Evolutionary conservation across 83 land plant species (phyloP), one percentile per base, ranked within the genome.

Genomic region (Picea mariana): DNA sequence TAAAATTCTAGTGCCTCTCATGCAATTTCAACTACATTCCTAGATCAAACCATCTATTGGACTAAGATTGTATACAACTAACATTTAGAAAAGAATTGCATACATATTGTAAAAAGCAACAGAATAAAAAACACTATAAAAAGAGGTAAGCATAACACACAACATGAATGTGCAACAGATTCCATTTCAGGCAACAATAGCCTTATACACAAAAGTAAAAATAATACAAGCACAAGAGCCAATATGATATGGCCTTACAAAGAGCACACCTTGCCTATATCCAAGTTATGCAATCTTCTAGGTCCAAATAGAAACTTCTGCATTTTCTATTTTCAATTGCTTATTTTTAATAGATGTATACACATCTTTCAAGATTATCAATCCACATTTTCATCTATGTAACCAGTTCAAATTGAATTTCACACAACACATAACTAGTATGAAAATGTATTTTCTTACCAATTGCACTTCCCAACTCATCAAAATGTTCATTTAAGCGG

Each of bases 401-500:
- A 73, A 73, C n/a, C 24, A 21, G 21, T 23, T 73, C 58, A 73
- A 12, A 47, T 52, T 52, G 55, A 52, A 52, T 52, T 52, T 11
- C 15, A 21, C 15, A 18, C 9, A 72, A 20, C 23, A n/a, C n/a
- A 13, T n/a, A 9, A 42, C 13, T 3, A n/a, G 44, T 9, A 21
- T n/a, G 77, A 16, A 47, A 75, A 23, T 42, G 3, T 31, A 78
- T 78, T 31, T 26, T 59, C 80, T 59, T 63, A 93, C 96, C 96
- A 72, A 94, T 64, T 18, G 89, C 85, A 49, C 88, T 87, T 73
- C 94, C 96, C 87, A 94, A 66, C 84, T 94, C 95, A 1, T 67
- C 4, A 81, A 92, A 90, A 52, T 94, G 96, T 67, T 94, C 96
- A 84, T 94, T 94, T 26, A 94, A 81, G 17, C 93, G 88, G 82